Evolutionary conservation across 1,284 basidiomycete genomes (phyloP).

Genomic region (Coniferiporia sulphurascens): DNA sequence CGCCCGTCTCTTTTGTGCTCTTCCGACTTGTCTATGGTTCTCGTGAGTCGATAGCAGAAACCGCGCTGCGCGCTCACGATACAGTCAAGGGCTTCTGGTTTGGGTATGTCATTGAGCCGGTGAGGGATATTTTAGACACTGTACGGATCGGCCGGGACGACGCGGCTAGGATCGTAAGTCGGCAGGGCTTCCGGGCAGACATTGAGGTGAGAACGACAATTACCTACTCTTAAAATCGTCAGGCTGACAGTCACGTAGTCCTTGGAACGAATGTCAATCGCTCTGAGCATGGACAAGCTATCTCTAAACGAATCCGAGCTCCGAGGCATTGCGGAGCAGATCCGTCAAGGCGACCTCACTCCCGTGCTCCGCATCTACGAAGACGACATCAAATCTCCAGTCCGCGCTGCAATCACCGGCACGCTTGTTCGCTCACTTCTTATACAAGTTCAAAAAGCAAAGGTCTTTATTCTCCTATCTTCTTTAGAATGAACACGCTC

Average conservation of each 20-base stretch:
- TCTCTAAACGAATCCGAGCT: slow-evolving; percentile 60
- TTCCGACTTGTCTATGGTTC: slow-evolving; percentile 46
- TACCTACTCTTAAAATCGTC: not conserved
- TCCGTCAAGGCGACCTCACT: slow-evolving; percentile 83
- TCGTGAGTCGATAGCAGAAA: slow-evolving; percentile 45
- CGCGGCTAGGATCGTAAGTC: slow-evolving; percentile 63
- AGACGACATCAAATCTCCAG: slow-evolving; percentile 82
- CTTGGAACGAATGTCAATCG: slow-evolving; percentile 88
- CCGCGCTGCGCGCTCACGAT: slow-evolving; percentile 59
- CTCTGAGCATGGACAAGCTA: slow-evolving; percentile 79
- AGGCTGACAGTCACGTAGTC: slow-evolving; percentile 46
- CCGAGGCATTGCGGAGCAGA: slow-evolving; percentile 56
- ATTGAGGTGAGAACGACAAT: slow-evolving; percentile 51
- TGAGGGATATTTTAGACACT: slow-evolving; percentile 80
- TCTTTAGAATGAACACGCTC: not conserved
- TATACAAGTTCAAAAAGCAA: slow-evolving; percentile 95
- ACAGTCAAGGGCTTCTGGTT: slow-evolving; percentile 75
- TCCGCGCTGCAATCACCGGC: slow-evolving; percentile 79
- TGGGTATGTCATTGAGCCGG: slow-evolving; percentile 85
- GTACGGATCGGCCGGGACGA: slow-evolving; percentile 73
- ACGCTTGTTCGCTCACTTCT: slow-evolving; percentile 83
- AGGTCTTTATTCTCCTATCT: slow-evolving; percentile 44
- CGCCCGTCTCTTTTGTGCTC: slow-evolving; percentile 52
- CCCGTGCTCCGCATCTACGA: slow-evolving; percentile 89
- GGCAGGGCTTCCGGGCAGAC: slow-evolving; percentile 77